A percentile compares a stretch with the other conserved stretches of the same genome.
These are phyloP conservation scores for Chrysanthemum seticuspe DNA, from an alignment of 129 eudicot species.

Conservation along the genomic window DNA sequence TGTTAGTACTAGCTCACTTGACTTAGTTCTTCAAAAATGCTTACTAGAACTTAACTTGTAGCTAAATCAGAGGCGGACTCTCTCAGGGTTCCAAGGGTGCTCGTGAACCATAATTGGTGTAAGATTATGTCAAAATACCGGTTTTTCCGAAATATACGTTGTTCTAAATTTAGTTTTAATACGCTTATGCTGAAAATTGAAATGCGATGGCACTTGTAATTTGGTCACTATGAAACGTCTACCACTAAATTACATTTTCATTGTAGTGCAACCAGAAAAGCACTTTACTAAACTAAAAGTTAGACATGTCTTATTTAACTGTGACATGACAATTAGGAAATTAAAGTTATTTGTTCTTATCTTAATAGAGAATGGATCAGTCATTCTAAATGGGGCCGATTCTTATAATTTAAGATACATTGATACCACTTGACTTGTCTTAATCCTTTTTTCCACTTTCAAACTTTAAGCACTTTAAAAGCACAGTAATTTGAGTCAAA, in stretches of 20 bases:
- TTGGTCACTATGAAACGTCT: neutral
- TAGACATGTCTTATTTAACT: neutral
- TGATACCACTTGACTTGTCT: neutral
- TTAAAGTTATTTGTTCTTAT: neutral
- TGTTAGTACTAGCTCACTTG: too few relatives aligned
- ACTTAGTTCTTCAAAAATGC: too few relatives aligned
- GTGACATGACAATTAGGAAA: neutral
- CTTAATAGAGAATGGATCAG: slow-evolving; percentile 11
- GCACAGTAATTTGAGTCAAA: neutral
- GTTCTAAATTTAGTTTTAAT: too few relatives aligned
- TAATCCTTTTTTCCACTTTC: neutral
- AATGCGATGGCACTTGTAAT: too few relatives aligned
- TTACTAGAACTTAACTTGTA: too few relatives aligned
- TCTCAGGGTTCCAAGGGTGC: too few relatives aligned
- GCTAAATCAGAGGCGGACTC: too few relatives aligned
- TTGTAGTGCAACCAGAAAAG: neutral
- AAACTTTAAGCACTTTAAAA: slow-evolving; percentile 4
- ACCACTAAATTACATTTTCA: too few relatives aligned
- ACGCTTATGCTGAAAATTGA: too few relatives aligned
- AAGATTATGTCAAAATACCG: too few relatives aligned
- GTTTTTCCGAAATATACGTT: too few relatives aligned
- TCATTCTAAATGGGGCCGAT: neutral
- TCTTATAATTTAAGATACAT: neutral
- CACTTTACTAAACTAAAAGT: neutral
- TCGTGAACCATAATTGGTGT: too few relatives aligned